Conservation (phyloP, 441 rosid species). For the Brassica hybrid region DNA sequence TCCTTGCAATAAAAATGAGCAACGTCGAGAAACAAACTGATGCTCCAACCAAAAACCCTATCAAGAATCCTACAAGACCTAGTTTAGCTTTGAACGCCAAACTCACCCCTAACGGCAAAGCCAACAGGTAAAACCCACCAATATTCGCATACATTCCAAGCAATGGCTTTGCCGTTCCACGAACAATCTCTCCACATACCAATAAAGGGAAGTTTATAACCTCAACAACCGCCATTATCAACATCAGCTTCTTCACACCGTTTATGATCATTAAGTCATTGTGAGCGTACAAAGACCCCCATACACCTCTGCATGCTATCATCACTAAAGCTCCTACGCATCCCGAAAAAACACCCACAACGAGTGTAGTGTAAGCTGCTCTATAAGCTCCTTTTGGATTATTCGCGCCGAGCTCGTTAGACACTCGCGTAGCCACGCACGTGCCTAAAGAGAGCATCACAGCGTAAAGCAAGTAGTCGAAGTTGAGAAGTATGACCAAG, state of each 20-base stretch:
- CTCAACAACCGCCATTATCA: slow-evolving; percentile 71
- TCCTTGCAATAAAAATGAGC: slow-evolving; percentile 47
- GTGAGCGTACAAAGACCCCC: slow-evolving; percentile 71
- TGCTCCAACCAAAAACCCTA: slow-evolving; percentile 67
- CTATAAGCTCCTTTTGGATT: slow-evolving; percentile 52
- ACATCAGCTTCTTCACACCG: slow-evolving; percentile 68
- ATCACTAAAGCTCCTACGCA: slow-evolving; percentile 55
- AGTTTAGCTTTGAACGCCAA: slow-evolving; percentile 65
- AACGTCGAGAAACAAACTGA: slow-evolving; percentile 52
- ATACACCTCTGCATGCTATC: slow-evolving; percentile 64
- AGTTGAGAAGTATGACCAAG: slow-evolving; percentile 71
- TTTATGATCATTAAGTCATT: slow-evolving; percentile 52
- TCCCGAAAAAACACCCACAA: slow-evolving; percentile 51
- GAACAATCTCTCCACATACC: slow-evolving; percentile 75
- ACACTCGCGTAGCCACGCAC: slow-evolving; percentile 71
- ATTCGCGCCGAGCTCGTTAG: slow-evolving; percentile 87
- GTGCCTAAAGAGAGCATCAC: slow-evolving; percentile 78
- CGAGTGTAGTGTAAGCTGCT: slow-evolving; percentile 64
- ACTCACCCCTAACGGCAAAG: slow-evolving; percentile 62
- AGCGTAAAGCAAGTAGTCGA: slow-evolving; percentile 81
- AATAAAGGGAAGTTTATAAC: slow-evolving; percentile 76
- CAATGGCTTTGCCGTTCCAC: slow-evolving; percentile 79
- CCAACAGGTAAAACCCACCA: slow-evolving; percentile 74
- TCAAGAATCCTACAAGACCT: slow-evolving; percentile 66
- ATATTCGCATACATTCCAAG: slow-evolving; percentile 71